Evolutionary conservation across 2,329 filamentous ascomycete genomes (phyloP), one percentile per base, ranked within the genome.

Genomic region (Fusarium circinatum): DNA sequence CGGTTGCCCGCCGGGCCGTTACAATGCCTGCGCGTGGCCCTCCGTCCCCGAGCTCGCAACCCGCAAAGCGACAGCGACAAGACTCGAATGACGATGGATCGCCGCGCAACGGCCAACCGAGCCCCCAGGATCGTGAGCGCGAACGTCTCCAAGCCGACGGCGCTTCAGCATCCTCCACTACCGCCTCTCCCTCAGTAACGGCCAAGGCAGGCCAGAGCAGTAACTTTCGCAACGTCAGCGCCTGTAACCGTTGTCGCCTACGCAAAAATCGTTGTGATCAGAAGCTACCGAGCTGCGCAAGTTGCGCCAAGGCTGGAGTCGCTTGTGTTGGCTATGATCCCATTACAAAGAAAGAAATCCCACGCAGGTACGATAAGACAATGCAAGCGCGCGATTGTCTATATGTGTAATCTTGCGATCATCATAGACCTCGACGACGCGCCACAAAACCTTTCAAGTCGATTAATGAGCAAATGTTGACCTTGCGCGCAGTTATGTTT

Each of bases 221-320:
- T 81, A 91, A 87, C 75, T 96, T 96, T 79, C 91, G 93, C 77
- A 96, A 95, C 82, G 96, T 98, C 74, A 97, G 94, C 82, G 96
- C 96, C 64, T 98, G 96, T 84, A 98, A 98, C 85, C 90, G 95
- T 45, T 98, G 96, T 83, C 90, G 96, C 51, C 85, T 97, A 81
- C 90, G 96, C 79, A 98, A 98, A 86, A 98, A 98, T 81, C 89
- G 95, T 60, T 98, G 96, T 83, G 96, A 98, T 83, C 96, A 98
- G 87, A 92, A 93, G 74, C 88, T 98, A 70, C 96, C 96, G 14
- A 94, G 93, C 78, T 98, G 96, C 82, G 92, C 93, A 47, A 94
- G 94, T 76, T 98, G 96, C 83, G 94, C 95, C 81, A 98, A 98
- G 85, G 95, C 94, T n/a, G 89, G 90, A 66, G 94, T 97, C 51